These are phyloP conservation scores for Metarhizium robertsii DNA, from an alignment of 2,329 filamentous ascomycete genomes.

Conservation along the genomic window DNA sequence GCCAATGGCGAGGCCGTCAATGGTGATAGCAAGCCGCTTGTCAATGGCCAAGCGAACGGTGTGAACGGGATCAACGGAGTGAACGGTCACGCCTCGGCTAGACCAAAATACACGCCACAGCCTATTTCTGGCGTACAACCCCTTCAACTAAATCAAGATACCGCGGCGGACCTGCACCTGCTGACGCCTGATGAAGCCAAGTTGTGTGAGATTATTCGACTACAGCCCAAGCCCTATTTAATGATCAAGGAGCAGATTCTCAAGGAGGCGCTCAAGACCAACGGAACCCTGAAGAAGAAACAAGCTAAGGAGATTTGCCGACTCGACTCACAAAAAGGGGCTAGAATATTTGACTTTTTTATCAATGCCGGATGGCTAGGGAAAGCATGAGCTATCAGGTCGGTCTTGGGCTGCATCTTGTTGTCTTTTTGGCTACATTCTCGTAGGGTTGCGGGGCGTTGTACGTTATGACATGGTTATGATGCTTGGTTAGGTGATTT, in stretches of 20 bases:
- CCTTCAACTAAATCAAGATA: constrained; percentile 63
- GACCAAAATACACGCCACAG: constrained; percentile 43
- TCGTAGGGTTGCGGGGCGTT: background rate
- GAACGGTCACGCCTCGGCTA: constrained; percentile 25
- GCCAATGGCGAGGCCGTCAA: constrained; percentile 30
- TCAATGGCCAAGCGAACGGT: constrained; percentile 40
- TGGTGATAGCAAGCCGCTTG: constrained; percentile 41
- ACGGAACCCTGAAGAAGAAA: constrained; percentile 88
- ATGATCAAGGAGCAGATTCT: constrained; percentile 91
- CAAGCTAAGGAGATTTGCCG: constrained; percentile 77
- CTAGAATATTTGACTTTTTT: constrained; percentile 88
- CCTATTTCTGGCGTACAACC: constrained; percentile 53
- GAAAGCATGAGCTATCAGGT: constrained; percentile 48
- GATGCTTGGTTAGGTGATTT: background rate
- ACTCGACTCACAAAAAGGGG: constrained; percentile 77
- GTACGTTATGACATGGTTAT: background rate
- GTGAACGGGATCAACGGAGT: constrained; percentile 32
- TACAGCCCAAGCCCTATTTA: constrained; percentile 91
- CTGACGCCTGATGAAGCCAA: constrained; percentile 77
- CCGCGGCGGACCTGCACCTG: constrained; percentile 74
- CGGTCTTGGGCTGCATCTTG: background rate
- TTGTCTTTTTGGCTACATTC: background rate
- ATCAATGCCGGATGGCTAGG: constrained; percentile 87
- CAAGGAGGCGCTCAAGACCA: constrained; percentile 80
- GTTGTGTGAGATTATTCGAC: constrained; percentile 71